Conservation (phyloP, 352 stramenopile species). For the Phytophthora parvispora region DNA sequence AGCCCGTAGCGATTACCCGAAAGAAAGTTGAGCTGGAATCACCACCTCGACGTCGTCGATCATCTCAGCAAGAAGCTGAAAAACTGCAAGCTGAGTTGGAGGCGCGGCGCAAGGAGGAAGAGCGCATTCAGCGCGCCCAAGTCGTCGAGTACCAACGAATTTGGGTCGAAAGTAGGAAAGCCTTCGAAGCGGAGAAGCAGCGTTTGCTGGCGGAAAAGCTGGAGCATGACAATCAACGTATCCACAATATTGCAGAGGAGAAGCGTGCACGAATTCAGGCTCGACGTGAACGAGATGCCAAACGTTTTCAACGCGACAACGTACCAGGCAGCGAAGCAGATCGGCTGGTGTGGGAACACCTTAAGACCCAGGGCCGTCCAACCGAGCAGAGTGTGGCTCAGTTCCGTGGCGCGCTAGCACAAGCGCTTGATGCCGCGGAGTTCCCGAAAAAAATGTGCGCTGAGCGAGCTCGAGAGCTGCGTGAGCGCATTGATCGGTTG, state of each 20-base stretch:
- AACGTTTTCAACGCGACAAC: neutral
- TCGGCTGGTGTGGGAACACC: slow-evolving; percentile 29
- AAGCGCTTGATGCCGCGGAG: slow-evolving; percentile 15
- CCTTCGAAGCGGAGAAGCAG: slow-evolving; percentile 22
- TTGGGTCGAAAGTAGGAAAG: slow-evolving; percentile 24
- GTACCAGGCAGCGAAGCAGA: neutral
- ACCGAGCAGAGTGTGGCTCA: slow-evolving; percentile 14
- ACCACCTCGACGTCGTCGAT: slow-evolving; percentile 8
- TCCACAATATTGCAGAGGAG: slow-evolving; percentile 19
- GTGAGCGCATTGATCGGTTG: slow-evolving; percentile 34
- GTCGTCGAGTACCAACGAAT: slow-evolving; percentile 26
- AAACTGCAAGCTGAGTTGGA: slow-evolving; percentile 1
- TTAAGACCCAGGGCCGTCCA: slow-evolving; percentile 19
- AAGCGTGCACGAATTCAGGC: slow-evolving; percentile 14
- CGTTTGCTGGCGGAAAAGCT: slow-evolving; percentile 15
- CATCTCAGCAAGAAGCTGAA: slow-evolving; percentile 10
- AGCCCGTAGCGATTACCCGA: slow-evolving; percentile 20
- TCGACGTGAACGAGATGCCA: slow-evolving; percentile 23
- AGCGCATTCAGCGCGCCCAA: slow-evolving; percentile 18
- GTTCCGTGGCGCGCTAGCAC: slow-evolving; percentile 18
- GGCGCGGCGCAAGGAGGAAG: slow-evolving; percentile 19
- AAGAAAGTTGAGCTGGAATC: slow-evolving; percentile 34
- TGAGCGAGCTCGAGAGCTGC: slow-evolving; percentile 32
- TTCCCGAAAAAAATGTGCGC: slow-evolving; percentile 28
- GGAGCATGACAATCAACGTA: slow-evolving; percentile 19